A percentile compares a stretch with the other conserved stretches of the same genome.
phyloP scores from a whole-genome alignment of 1,139 yeast genomes.

The Protomyces arabidopsidicola region DNA sequence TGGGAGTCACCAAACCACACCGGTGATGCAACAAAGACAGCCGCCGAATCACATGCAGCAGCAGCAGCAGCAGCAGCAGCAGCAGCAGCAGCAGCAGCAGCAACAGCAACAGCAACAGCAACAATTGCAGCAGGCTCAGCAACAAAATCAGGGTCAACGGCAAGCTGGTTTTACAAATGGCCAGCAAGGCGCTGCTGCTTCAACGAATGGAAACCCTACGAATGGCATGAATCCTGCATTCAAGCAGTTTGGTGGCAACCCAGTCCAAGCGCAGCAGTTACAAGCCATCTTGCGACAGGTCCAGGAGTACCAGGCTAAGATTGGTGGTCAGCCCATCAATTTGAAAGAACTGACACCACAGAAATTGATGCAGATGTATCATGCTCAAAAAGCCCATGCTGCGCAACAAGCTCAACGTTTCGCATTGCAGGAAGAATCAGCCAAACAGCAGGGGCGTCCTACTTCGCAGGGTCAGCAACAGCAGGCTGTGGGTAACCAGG shows the following conservation, averaged over 20 bases:
- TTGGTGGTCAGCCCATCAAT: slow-evolving; percentile 10
- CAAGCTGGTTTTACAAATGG: not conserved
- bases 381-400: slow-evolving; percentile 11
- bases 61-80: not conserved
- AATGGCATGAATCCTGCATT: not conserved
- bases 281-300: slow-evolving; percentile 8
- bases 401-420: slow-evolving; percentile 4
- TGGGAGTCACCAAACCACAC: not conserved
- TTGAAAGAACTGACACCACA: slow-evolving; percentile 20
- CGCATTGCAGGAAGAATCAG: not conserved
- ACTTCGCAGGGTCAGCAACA: not conserved
- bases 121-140: not conserved
- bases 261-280: slow-evolving; percentile 7
- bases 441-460: slow-evolving; percentile 1
- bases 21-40: slow-evolving; percentile 10
- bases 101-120: slow-evolving; percentile 7
- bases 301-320: slow-evolving; percentile 11
- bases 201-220: not conserved
- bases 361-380: slow-evolving; percentile 20
- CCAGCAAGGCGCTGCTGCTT: not conserved
- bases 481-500: not conserved
- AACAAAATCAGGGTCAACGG: not conserved
- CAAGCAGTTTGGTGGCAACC: slow-evolving; percentile 1
- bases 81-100: slow-evolving; percentile 22
- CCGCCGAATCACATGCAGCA: not conserved